Percentiles rank a stretch among this genome's conserved stretches.
Evolutionary conservation across 2,329 filamentous ascomycete species (phyloP).

Genomic region (Fusarium graminum): DNA sequence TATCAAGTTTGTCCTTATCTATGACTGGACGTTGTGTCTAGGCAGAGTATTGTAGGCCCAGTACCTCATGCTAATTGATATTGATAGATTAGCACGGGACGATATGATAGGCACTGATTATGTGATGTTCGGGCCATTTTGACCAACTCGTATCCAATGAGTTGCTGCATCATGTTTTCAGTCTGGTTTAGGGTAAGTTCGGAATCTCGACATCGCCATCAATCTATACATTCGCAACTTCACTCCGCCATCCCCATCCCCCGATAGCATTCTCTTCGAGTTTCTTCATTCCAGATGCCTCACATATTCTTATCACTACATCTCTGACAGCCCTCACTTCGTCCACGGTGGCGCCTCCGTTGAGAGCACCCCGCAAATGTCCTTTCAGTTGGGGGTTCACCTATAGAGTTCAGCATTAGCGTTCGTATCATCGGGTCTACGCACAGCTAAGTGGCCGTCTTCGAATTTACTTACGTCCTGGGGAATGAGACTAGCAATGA

Average conservation of each 20-base stretch:
- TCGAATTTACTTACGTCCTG: conserved; percentile 43
- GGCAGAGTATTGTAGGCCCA: not conserved
- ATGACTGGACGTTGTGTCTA: not conserved
- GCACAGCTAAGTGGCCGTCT: not conserved
- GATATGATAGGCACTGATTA: not conserved
- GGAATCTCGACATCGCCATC: not conserved
- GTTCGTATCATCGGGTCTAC: not conserved
- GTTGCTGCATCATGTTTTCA: not conserved
- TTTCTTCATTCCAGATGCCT: conserved; percentile 46
- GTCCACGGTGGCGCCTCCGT: conserved; percentile 46
- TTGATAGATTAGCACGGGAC: not conserved
- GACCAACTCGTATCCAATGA: not conserved
- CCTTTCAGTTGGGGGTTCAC: conserved; percentile 49
- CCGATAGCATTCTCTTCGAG: conserved; percentile 35
- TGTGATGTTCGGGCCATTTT: not conserved
- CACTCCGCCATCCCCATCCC: conserved; percentile 49
- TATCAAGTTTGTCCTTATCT: not conserved
- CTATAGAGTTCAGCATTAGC: conserved; percentile 26
- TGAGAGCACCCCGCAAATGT: conserved; percentile 46
- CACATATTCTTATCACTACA: conserved; percentile 46
- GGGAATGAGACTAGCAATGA: conserved; percentile 49
- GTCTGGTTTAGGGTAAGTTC: conserved; percentile 9
- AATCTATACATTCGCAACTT: conserved; percentile 44
- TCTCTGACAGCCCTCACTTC: conserved; percentile 47
- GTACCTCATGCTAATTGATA: not conserved